Conservation (phyloP, 768 basidiomycete genomes). For the Lyophyllum semitale region DNA sequence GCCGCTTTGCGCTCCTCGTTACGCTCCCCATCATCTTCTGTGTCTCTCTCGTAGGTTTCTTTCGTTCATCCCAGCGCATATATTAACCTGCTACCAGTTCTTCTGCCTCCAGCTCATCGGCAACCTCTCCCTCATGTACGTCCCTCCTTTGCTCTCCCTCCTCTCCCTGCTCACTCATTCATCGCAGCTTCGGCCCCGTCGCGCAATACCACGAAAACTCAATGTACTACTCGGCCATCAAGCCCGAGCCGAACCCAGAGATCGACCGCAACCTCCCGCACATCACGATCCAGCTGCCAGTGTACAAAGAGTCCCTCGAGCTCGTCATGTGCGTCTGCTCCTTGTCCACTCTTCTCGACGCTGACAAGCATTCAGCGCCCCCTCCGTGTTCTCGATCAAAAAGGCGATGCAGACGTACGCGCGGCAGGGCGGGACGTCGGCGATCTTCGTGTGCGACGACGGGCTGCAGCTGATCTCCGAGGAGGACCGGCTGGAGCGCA, state of each 20-base stretch:
- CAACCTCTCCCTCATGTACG: slow-evolving; percentile 60
- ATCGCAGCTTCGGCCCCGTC: slow-evolving; percentile 67
- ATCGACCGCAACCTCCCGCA: slow-evolving; percentile 74
- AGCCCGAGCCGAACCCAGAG: slow-evolving; percentile 65
- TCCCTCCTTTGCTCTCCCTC: not conserved
- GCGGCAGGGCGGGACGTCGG: slow-evolving; percentile 75
- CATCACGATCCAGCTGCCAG: slow-evolving; percentile 81
- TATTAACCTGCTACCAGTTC: too few species aligned
- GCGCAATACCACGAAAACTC: slow-evolving; percentile 86
- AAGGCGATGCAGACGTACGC: slow-evolving; percentile 88
- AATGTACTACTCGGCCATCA: slow-evolving; percentile 74
- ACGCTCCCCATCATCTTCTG: slow-evolving; percentile 76
- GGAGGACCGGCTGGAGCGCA: slow-evolving; percentile 62
- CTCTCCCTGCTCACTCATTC: slow-evolving; percentile 13
- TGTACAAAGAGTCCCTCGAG: slow-evolving; percentile 82
- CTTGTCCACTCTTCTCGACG: not conserved
- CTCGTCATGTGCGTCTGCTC: slow-evolving; percentile 63
- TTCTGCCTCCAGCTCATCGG: slow-evolving; percentile 73
- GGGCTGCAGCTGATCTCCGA: slow-evolving; percentile 72
- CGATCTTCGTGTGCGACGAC: slow-evolving; percentile 84
- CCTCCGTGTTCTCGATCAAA: slow-evolving; percentile 78
- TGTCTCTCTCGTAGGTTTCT: slow-evolving; percentile 63
- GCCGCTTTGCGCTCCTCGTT: slow-evolving; percentile 64
- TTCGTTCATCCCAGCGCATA: not conserved
- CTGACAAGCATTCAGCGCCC: slow-evolving; percentile 41